These are phyloP conservation scores for Thymus quinquecostatus DNA, from an alignment of 257 asterid species.

Conservation along the genomic window DNA sequence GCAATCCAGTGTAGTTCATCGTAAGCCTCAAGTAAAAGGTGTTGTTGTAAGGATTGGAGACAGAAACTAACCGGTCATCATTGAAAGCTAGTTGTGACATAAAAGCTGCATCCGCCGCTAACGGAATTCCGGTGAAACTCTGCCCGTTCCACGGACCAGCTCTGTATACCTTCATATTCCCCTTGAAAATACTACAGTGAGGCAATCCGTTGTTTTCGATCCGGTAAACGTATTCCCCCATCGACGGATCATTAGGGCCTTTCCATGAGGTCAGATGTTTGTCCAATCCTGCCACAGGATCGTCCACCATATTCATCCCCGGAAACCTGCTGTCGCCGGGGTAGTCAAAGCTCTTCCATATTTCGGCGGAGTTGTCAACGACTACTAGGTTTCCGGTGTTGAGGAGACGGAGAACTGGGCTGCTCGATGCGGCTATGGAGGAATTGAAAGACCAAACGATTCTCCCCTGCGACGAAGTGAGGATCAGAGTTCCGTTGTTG, in stretches of 20 bases:
- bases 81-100: not conserved
- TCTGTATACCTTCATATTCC: conserved; percentile 9
- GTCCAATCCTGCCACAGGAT: not conserved
- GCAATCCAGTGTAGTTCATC: not conserved
- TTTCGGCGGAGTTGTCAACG: not conserved
- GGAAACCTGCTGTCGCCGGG: conserved; percentile 27
- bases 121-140: conserved; percentile 12
- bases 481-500: conserved; percentile 27
- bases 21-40: not conserved
- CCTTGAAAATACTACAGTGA: not conserved
- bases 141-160: conserved; percentile 24
- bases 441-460: conserved; percentile 16
- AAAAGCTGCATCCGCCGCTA: not conserved
- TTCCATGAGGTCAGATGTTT: conserved; percentile 27
- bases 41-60: not conserved
- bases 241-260: not conserved
- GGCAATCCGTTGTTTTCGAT: too few species aligned
- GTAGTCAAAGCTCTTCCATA: conserved; percentile 33
- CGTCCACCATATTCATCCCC: conserved; percentile 26
- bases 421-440: not conserved
- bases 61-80: conserved; percentile 17
- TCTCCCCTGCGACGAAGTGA: not conserved
- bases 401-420: conserved; percentile 23
- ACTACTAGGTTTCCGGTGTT: conserved; percentile 33
- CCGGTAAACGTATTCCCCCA: too few species aligned